Base-by-base conservation (phyloP, 2,329 filamentous ascomycete species). In the Monilinia polystroma region DNA sequence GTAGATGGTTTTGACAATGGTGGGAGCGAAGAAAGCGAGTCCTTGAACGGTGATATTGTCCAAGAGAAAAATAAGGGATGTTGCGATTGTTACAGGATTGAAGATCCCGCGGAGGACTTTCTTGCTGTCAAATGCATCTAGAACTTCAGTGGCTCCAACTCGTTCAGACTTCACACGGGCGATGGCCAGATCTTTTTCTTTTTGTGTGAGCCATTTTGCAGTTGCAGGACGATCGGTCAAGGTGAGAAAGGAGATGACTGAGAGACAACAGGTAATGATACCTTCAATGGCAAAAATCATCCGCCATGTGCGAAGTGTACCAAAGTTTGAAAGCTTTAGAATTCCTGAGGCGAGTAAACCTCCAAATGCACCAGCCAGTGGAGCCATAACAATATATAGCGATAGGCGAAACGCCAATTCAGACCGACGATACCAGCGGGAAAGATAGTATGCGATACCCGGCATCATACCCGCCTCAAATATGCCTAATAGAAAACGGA, bases 281-380 rank as follows among this genome's bases (percentile, higher is more conserved):
- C 89, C 89, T 74, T 91, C 89, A n/a, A 91, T 85, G 4, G 82
- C 83, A 65, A 91, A 91, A 63, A 91, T 89, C 87, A 90, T 90
- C 10, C 87, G 80, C 89, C 89, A 91, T 6, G 76, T 78, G 32
- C 78, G 79, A 0, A 90, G 76, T 4, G 79, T 75, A 8, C 86
- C 87, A 32, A 73, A 71, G 49, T 80, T 76, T 64, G 84, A 78
- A 1, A 92, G 80, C 2, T 79, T 86, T 26, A 91, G 80, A 69
- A 92, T 91, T 1, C 79, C 88, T 0, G 81, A 85, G 0, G 85
- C 85, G 0, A 92, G 79, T 0, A 92, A 80, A 0, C 89, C 89
- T 26, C 90, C 89, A 70, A 91, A 91, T 0, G 88, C 88, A 3
- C 89, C 89, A 0, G 89, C 88, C 0, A 92, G 79, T 0, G 88